A percentile compares a stretch with the other conserved stretches of the same genome.
phyloP scores from a whole-genome alignment of 768 basidiomycete species.

The Termitomyces sp. region DNA sequence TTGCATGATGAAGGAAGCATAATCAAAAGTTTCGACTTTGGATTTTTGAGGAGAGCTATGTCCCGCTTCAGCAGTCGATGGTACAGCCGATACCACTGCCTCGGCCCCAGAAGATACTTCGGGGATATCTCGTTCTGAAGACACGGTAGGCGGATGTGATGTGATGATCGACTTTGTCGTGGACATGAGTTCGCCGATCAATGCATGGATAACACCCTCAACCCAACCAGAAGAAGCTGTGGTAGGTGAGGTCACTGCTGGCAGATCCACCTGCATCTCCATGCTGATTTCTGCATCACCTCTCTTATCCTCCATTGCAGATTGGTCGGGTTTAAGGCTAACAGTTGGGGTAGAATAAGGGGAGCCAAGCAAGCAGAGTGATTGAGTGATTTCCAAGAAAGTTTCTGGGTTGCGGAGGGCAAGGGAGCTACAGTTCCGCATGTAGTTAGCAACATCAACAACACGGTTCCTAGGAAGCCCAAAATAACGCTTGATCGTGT shows the following conservation, averaged over 20 bases:
- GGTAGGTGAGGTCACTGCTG: constrained; percentile 12
- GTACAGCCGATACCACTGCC: neutral
- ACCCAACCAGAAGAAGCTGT: constrained; percentile 35
- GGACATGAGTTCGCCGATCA: constrained; percentile 66
- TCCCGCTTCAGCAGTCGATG: neutral
- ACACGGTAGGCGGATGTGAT: constrained; percentile 10
- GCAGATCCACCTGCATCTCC: constrained; percentile 60
- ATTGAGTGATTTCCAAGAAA: constrained; percentile 71
- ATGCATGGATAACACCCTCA: constrained; percentile 62
- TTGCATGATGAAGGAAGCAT: constrained; percentile 84
- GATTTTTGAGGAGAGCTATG: constrained; percentile 4
- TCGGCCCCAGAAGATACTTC: neutral
- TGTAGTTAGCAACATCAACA: constrained; percentile 66
- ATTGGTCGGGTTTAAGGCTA: constrained; percentile 40
- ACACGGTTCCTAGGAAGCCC: constrained; percentile 60
- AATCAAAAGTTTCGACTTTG: constrained; percentile 34
- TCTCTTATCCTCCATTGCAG: constrained; percentile 18
- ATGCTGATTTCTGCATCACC: constrained; percentile 18
- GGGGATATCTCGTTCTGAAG: neutral
- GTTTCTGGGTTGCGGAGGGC: constrained; percentile 74
- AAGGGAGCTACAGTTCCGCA: constrained; percentile 70
- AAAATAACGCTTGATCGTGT: constrained; percentile 80
- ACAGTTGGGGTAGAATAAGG: constrained; percentile 60
- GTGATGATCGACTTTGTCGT: constrained; percentile 45
- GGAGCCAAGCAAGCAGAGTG: constrained; percentile 66